Conservation (phyloP, 345 rosid genomes). For the Lepidium africanum region DNA sequence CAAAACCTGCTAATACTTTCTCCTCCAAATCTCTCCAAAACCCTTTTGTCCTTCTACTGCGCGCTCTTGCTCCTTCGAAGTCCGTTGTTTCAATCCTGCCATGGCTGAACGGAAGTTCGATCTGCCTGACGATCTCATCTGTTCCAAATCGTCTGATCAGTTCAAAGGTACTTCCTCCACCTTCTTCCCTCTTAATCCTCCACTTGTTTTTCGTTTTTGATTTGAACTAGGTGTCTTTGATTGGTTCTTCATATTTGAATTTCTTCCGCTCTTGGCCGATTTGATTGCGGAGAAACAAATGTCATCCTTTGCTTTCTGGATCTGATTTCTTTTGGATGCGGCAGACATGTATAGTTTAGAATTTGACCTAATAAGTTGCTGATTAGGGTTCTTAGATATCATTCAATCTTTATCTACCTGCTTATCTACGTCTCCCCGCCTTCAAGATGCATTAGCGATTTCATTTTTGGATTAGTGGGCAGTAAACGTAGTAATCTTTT, state of each 20-base stretch:
- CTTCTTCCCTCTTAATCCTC: neutral
- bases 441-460: neutral
- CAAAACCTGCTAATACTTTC: slow-evolving; percentile 11
- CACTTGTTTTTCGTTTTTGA: neutral
- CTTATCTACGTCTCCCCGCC: neutral
- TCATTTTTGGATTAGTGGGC: neutral
- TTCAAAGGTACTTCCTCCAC: slow-evolving; percentile 39
- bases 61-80: neutral
- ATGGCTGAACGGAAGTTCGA: slow-evolving; percentile 81
- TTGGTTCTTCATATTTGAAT: neutral
- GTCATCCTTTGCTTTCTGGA: slow-evolving; percentile 3
- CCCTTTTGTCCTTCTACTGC: neutral
- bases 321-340: slow-evolving; percentile 17
- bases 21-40: slow-evolving; percentile 8
- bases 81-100: slow-evolving; percentile 10
- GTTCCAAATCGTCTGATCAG: slow-evolving; percentile 55
- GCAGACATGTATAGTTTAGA: neutral
- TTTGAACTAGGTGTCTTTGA: neutral
- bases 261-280: neutral
- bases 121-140: slow-evolving; percentile 73
- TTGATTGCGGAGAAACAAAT: neutral
- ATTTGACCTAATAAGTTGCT: neutral
- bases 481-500: neutral
- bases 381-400: slow-evolving; percentile 7
- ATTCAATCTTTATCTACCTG: neutral